Conservation (phyloP, 2,329 filamentous ascomycete species). For the Paradendryphiella salina region DNA sequence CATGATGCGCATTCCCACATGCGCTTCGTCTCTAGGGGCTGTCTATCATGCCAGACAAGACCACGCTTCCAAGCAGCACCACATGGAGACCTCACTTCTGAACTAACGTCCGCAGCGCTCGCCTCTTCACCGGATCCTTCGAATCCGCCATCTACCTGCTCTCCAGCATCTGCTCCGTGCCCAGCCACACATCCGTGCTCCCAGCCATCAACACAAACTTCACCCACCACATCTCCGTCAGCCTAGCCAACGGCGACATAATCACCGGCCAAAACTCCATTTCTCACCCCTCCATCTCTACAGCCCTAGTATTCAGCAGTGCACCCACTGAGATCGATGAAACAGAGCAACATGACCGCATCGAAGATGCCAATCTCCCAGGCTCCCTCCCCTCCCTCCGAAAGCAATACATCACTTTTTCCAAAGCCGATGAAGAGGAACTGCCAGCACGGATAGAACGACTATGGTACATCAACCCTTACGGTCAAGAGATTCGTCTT, state of each 20-base stretch:
- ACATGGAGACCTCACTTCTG: neutral
- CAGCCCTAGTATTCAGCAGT: slow-evolving; percentile 30
- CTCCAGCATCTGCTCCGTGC: slow-evolving; percentile 82
- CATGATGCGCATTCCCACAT: neutral
- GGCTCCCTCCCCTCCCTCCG: slow-evolving; percentile 79
- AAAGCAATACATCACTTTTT: slow-evolving; percentile 79
- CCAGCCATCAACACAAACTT: slow-evolving; percentile 95
- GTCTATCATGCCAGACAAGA: neutral
- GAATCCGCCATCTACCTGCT: slow-evolving; percentile 91
- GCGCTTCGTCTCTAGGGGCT: neutral
- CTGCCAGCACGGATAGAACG: slow-evolving; percentile 76
- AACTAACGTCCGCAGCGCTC: slow-evolving; percentile 60
- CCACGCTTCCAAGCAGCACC: neutral
- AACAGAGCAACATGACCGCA: slow-evolving; percentile 62
- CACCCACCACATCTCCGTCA: slow-evolving; percentile 89
- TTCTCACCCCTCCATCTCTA: slow-evolving; percentile 38
- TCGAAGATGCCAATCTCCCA: slow-evolving; percentile 80
- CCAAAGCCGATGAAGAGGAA: slow-evolving; percentile 73
- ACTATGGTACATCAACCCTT: slow-evolving; percentile 97
- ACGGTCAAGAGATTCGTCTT: slow-evolving; percentile 92
- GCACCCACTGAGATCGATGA: slow-evolving; percentile 41
- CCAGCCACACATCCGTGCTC: slow-evolving; percentile 74
- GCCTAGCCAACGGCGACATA: slow-evolving; percentile 71
- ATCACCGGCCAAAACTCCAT: slow-evolving; percentile 84
- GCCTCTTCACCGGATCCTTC: slow-evolving; percentile 89